phyloP scores from a whole-genome alignment of 2,329 filamentous ascomycete species.

The Paracorniculantispora psalliotae region DNA sequence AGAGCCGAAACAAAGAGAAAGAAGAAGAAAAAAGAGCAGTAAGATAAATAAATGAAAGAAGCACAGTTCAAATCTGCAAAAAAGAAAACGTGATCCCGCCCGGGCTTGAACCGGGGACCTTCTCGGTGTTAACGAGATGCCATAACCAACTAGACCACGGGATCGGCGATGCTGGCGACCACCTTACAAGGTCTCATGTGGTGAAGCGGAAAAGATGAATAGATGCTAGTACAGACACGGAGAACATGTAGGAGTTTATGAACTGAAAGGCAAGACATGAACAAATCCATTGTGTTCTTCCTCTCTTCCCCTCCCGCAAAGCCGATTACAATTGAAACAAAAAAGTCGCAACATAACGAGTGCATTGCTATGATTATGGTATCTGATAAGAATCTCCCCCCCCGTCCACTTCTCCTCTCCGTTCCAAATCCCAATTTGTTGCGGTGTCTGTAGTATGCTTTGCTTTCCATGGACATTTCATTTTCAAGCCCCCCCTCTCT shows the following conservation, averaged over 20 bases:
- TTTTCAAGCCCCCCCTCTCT: background rate
- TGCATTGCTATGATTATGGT: slow-evolving; percentile 12
- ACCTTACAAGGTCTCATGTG: background rate
- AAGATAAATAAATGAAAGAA: background rate
- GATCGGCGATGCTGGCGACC: background rate
- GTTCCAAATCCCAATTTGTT: background rate
- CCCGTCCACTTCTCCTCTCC: too few species aligned
- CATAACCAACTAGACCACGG: slow-evolving; percentile 9
- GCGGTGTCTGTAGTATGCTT: too few species aligned
- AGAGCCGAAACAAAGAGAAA: too few species aligned
- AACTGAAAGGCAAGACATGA: too few species aligned
- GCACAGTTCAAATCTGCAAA: background rate
- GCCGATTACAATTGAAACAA: too few species aligned
- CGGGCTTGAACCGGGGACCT: slow-evolving; percentile 8
- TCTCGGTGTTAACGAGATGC: slow-evolving; percentile 4
- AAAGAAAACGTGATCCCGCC: slow-evolving; percentile 3
- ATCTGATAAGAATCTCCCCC: too few species aligned
- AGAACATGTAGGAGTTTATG: too few species aligned
- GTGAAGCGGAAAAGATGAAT: too few species aligned
- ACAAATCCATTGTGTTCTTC: too few species aligned
- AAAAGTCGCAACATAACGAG: background rate
- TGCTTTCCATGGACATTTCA: background rate
- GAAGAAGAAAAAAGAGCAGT: too few species aligned
- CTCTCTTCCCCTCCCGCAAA: too few species aligned
- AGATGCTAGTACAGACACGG: too few species aligned